A percentile compares a stretch with the other conserved stretches of the same genome.
Conservation (phyloP, 2,329 filamentous ascomycete species). For the Phaeomoniella chlamydospora region DNA sequence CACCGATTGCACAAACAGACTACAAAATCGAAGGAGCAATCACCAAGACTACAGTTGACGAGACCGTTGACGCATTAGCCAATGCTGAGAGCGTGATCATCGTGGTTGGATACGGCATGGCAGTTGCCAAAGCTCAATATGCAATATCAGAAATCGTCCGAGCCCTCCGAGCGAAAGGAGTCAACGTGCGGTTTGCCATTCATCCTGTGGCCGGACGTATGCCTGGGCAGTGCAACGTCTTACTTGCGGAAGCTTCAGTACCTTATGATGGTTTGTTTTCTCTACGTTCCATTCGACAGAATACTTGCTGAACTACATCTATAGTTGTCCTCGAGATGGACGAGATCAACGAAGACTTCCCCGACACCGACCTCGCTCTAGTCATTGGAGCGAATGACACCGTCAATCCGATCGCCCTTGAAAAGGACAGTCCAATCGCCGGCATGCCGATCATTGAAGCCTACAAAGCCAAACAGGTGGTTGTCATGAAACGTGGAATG, state of each 20-base stretch:
- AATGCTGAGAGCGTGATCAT: conserved; percentile 78
- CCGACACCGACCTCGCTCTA: conserved; percentile 69
- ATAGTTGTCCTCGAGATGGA: conserved; percentile 84
- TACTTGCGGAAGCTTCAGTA: conserved; percentile 75
- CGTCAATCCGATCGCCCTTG: conserved; percentile 77
- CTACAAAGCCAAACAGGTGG: conserved; percentile 86
- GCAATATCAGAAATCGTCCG: conserved; percentile 71
- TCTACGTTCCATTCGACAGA: too few species aligned
- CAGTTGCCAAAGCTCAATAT: conserved; percentile 85
- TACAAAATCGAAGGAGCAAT: conserved; percentile 69
- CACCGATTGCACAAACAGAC: conserved; percentile 46
- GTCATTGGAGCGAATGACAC: conserved; percentile 90
- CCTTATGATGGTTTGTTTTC: conserved; percentile 56
- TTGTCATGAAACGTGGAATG: conserved; percentile 89
- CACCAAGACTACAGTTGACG: conserved; percentile 64
- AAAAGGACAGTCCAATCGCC: conserved; percentile 70
- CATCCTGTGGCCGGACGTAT: conserved; percentile 83
- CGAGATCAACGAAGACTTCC: conserved; percentile 87
- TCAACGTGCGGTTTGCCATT: conserved; percentile 78
- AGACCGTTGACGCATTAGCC: conserved; percentile 60
- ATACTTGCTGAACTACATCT: too few species aligned
- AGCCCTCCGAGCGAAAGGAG: conserved; percentile 56
- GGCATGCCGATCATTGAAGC: conserved; percentile 88
- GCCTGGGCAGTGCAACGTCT: conserved; percentile 86
- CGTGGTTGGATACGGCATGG: conserved; percentile 84